Conservation (phyloP, 371 early-diverging fungal species). For the Funneliformis caledonium region DNA sequence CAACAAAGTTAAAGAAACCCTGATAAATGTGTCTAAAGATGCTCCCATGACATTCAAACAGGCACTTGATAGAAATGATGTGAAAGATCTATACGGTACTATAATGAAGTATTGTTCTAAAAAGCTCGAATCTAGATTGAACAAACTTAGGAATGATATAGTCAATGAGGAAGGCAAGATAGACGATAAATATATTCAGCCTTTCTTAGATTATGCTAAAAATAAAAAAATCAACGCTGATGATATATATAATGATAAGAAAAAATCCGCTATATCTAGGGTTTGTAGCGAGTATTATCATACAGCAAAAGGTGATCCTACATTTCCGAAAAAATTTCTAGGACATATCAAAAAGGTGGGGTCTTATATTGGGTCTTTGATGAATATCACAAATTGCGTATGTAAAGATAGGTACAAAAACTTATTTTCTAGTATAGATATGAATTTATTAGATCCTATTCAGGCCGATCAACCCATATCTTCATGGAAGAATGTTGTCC, state of each 20-base stretch:
- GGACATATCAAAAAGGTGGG: not conserved
- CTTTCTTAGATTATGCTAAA: no score
- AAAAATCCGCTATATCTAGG: not conserved
- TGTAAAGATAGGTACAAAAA: not conserved
- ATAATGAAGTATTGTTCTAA: not conserved
- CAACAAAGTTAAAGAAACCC: not conserved
- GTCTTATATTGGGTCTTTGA: conserved; percentile 9
- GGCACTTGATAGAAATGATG: not conserved
- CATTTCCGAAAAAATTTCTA: not conserved
- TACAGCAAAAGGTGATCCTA: not conserved
- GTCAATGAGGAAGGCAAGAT: no score
- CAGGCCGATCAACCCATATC: not conserved
- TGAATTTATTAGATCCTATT: not conserved
- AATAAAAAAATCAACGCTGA: not conserved
- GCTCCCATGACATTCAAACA: not conserved
- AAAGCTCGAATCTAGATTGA: not conserved
- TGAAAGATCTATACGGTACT: not conserved
- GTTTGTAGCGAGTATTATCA: not conserved
- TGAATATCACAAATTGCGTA: not conserved
- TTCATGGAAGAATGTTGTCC: not conserved
- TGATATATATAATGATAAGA: not conserved
- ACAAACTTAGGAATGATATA: not conserved
- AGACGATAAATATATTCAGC: no score
- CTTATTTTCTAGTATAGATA: not conserved
- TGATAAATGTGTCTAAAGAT: conserved; percentile 9